A percentile compares a stretch with the other conserved stretches of the same genome.
These are phyloP conservation scores for Pisolithus tinctorius DNA, from an alignment of 768 basidiomycete genomes.

Conservation along the genomic window DNA sequence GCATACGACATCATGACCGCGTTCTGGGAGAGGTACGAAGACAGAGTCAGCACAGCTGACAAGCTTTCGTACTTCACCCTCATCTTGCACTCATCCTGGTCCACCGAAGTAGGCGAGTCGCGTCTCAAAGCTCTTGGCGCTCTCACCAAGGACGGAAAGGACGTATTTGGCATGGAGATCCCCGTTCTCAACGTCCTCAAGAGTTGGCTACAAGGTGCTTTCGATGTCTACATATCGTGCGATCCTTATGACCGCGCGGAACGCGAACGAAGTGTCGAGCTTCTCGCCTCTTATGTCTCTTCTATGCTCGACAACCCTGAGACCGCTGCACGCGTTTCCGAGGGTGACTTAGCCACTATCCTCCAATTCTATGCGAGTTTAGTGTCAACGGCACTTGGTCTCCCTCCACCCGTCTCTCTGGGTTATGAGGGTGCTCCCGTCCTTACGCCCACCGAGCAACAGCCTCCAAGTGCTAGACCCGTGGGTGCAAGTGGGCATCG, in stretches of 20 bases:
- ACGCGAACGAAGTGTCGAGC: conserved; percentile 57
- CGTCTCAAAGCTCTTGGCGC: conserved; percentile 62
- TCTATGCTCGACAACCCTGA: conserved; percentile 43
- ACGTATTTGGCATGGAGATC: conserved; percentile 60
- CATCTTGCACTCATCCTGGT: conserved; percentile 52
- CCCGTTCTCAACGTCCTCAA: conserved; percentile 49
- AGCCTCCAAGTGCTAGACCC: conserved; percentile 17
- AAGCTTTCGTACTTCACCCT: conserved; percentile 58
- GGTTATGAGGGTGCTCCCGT: conserved; percentile 10
- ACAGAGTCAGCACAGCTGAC: conserved; percentile 46
- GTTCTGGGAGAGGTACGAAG: conserved; percentile 57
- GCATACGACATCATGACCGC: conserved; percentile 69
- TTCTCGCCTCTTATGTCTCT: conserved; percentile 53
- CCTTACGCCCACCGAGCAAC: conserved; percentile 25
- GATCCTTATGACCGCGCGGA: conserved; percentile 42
- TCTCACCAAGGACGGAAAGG: conserved; percentile 52
- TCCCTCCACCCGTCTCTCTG: conserved; percentile 19
- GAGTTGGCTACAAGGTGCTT: conserved; percentile 62
- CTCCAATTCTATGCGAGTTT: conserved; percentile 55
- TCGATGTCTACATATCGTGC: conserved; percentile 39
- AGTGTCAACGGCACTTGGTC: conserved; percentile 46
- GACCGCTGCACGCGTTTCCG: conserved; percentile 54
- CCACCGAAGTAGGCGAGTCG: conserved; percentile 62
- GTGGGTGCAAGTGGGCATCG: conserved; percentile 37
- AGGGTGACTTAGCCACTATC: conserved; percentile 49